These are phyloP conservation scores for Clarireedia homoeocarpa DNA, from an alignment of 2,329 filamentous ascomycete species.

Conservation along the genomic window DNA sequence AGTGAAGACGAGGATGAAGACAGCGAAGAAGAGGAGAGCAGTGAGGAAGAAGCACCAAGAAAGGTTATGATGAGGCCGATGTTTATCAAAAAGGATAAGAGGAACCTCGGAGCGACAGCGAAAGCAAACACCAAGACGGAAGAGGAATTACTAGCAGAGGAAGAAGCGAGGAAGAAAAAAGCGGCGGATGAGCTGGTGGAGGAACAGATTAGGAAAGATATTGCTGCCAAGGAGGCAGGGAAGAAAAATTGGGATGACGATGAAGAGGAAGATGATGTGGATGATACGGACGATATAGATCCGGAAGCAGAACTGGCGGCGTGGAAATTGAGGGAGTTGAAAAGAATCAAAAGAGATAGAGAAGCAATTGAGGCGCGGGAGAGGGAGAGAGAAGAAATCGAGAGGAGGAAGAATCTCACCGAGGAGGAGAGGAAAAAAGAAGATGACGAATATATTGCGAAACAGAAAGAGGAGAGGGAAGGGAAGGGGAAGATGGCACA, in stretches of 20 bases:
- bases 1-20: constrained; percentile 30
- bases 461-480: constrained; percentile 49
- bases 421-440: constrained; percentile 80
- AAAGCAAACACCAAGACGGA: constrained; percentile 31
- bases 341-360: constrained; percentile 79
- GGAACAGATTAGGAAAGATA: constrained; percentile 77
- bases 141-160: constrained; percentile 40
- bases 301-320: constrained; percentile 82
- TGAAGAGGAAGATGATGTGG: constrained; percentile 66
- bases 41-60: constrained; percentile 50
- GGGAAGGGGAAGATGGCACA: constrained; percentile 73
- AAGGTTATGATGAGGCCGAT: constrained; percentile 54
- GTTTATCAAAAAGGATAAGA: constrained; percentile 53
- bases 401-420: constrained; percentile 78
- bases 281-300: constrained; percentile 83
- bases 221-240: constrained; percentile 63
- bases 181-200: constrained; percentile 75
- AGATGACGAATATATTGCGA: constrained; percentile 68
- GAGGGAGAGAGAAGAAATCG: constrained; percentile 79
- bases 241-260: constrained; percentile 81
- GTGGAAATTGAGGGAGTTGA: constrained; percentile 89
- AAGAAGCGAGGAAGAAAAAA: constrained; percentile 58
- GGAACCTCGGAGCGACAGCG: constrained; percentile 26
- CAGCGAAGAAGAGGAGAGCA: constrained; percentile 32
- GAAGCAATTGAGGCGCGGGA: constrained; percentile 78